Evolutionary conservation across 2,329 filamentous ascomycete genomes (phyloP).

Genomic region (Herpomyces periplanetae): DNA sequence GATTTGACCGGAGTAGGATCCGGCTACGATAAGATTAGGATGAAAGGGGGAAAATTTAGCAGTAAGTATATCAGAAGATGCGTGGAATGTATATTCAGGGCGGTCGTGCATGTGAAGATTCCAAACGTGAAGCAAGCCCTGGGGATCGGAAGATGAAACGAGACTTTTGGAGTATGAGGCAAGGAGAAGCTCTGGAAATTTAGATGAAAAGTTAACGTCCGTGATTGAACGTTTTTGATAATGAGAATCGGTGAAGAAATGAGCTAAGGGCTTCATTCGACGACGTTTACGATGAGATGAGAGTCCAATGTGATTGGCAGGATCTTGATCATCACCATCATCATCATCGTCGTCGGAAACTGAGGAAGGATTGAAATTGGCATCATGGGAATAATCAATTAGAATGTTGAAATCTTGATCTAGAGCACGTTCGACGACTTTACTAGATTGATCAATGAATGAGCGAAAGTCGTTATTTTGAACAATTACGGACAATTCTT

Average conservation of each 20-base stretch:
- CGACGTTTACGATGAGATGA: slow-evolving; percentile 27
- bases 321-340: slow-evolving; percentile 24
- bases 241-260: slow-evolving; percentile 83
- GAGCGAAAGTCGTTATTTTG: slow-evolving; percentile 73
- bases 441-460: slow-evolving; percentile 77
- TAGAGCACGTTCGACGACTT: slow-evolving; percentile 75
- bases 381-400: slow-evolving; percentile 60
- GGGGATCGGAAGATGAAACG: slow-evolving; percentile 63
- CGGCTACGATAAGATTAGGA: slow-evolving; percentile 74
- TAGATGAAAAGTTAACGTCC: slow-evolving; percentile 71
- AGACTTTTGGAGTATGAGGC: slow-evolving; percentile 94
- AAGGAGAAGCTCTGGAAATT: slow-evolving; percentile 66
- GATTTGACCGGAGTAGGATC: slow-evolving; percentile 83
- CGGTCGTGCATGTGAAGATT: slow-evolving; percentile 76
- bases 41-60: slow-evolving; percentile 97
- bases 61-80: slow-evolving; percentile 70
- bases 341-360: slow-evolving; percentile 32
- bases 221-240: slow-evolving; percentile 93
- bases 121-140: slow-evolving; percentile 83
- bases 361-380: too few species aligned
- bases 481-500: slow-evolving; percentile 63
- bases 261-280: slow-evolving; percentile 46
- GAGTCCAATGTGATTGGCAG: slow-evolving; percentile 12
- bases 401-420: slow-evolving; percentile 89
- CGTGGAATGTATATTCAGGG: slow-evolving; percentile 83